Evolutionary conservation across 192 early-diverging fungal genomes (phyloP), one percentile per base, ranked within the genome.

Genomic region (Neocallimastix lanati): DNA sequence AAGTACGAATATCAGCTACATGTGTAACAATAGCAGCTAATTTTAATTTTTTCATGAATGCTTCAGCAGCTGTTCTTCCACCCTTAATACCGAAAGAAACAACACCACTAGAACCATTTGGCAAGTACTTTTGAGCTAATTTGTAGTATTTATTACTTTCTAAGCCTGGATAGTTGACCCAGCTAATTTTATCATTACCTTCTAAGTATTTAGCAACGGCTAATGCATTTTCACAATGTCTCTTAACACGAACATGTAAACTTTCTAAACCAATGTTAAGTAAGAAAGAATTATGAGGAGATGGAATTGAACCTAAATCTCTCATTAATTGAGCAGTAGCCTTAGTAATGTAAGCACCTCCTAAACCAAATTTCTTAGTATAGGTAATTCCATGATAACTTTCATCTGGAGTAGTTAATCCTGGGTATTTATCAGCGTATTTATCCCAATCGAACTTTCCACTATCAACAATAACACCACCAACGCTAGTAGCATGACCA

Each of bases 311-410:
- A 36, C 79, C 79, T 38, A 79, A 79, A 58, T 79, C 79, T 29
- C 79, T 67, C 50, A 67, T 67, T 67, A 67, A 67, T 67, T 67
- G 50, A n/a, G 50, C 50, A 67, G 50, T 67, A 67, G 50, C 50
- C 50, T 67, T 67, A n/a, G 50, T 67, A 27, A 67, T 67, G 50
- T 67, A 67, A n/a, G 50, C 50, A 67, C 50, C 50, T 9, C 6
- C 50, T 67, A 67, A 67, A n/a, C 50, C 50, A 11, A 67, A 67
- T 11, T 21, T 67, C n/a, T 67, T 25, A 67, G 50, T 67, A 25
- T 67, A 67, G n/a, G 50, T 67, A n/a, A 95, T 82, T 33, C 94
- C 95, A 82, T 96, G 94, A 84, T 96, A 96, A 77, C 93, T 90
- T 13, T 89, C 89, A 15, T 87, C 86, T 12, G 95, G 95, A 79